Evolutionary conservation across 257 asterid species (phyloP).

Genomic region (Mitragyna speciosa): DNA sequence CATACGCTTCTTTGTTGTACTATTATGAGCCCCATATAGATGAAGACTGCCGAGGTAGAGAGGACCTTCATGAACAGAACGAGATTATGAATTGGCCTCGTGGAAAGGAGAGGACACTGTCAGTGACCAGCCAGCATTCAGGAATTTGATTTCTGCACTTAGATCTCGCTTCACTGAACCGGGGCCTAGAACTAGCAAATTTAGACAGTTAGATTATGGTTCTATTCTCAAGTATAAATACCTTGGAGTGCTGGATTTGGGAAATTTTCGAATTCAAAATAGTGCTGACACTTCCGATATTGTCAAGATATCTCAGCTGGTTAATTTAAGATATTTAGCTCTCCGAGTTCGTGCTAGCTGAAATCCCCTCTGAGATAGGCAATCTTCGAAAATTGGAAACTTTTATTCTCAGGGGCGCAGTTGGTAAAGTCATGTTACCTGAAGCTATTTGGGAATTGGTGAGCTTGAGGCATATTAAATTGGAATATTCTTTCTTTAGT

Average conservation of each 20-base stretch:
- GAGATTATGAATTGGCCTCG: too few species aligned
- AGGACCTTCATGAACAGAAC: background rate
- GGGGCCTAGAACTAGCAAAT: background rate
- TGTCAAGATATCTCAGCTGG: background rate
- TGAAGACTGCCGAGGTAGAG: too few species aligned
- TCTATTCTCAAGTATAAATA: background rate
- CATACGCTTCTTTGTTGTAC: background rate
- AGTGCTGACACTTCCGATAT: background rate
- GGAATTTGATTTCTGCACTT: too few species aligned
- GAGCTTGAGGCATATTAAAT: background rate
- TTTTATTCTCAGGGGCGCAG: background rate
- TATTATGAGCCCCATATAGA: background rate
- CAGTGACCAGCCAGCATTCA: background rate
- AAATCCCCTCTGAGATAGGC: constrained; percentile 7
- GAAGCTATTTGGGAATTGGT: constrained; percentile 5
- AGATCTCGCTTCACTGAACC: background rate
- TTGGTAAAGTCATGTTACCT: background rate
- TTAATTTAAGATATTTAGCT: background rate
- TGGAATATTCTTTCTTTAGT: background rate
- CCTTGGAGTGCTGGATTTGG: constrained; percentile 10
- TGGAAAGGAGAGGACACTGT: background rate
- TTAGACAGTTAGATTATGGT: background rate
- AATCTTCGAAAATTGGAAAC: constrained; percentile 13
- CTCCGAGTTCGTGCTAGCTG: background rate
- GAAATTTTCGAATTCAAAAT: background rate